Base-by-base conservation (phyloP, 2,329 filamentous ascomycete species). In the Fusarium heterosporum region DNA sequence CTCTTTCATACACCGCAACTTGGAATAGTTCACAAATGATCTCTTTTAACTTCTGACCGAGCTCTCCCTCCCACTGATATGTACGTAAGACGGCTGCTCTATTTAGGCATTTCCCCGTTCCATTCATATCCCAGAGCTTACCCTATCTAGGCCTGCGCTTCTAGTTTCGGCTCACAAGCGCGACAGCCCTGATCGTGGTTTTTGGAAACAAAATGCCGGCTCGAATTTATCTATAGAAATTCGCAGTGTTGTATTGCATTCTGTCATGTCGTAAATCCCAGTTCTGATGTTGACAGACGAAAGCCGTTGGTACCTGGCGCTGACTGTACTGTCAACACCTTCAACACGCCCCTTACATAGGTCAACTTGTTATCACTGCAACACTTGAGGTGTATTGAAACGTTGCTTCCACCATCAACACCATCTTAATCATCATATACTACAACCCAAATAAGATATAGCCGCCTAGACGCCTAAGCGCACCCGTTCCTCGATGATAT, bases 391-490 rank as follows among this genome's bases (percentile, higher is more conserved):
- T 22, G 26, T 41, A 36, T 34, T 52, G 54, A 48, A 68, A 68
- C 46, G 42, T 56, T 45, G 17, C 54, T 28, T 67, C 36, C 26
- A n/a, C n/a, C n/a, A 17, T 8, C 17, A 16, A 16, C 22, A 22
- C 32, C 28, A 22, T 26, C 12, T 19, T 30, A 22, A 51, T 29
- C 38, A 42, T 17, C 38, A 39, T 30, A 36, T 32, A 48, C 39
- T 29, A 16, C 34, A 41, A 49, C 30, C 11, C 25, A 6, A 8
- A 19, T 38, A 19, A 25, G 30, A 32, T 43, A 29, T 58, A 62
- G 60, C 67, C 67, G 67, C 60, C 19, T 65, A 60, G 47, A 28
- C 67, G 66, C 52, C 46, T 47, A 70, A 48, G 57, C 66, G 55
- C 67, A 53, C 42, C 43, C 47, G 60, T 64, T 43, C 50, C 47